Conservation (phyloP, 805 yeast genomes). For the Ogataea paradorogensis region DNA sequence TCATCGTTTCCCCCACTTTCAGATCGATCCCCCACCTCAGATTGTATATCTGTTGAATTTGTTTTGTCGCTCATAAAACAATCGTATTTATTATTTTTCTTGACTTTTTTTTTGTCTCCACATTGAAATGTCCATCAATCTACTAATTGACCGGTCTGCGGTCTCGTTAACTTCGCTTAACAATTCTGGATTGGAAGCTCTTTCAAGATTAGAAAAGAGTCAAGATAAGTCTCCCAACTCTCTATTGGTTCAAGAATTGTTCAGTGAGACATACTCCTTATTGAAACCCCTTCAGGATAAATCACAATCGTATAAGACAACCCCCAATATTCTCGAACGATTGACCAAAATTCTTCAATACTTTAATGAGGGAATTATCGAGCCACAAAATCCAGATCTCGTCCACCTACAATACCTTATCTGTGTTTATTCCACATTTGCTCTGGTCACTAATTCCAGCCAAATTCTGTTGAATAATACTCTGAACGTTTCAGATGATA, state of each 20-base stretch:
- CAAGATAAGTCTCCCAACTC: conserved; percentile 4
- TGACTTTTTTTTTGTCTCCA: neutral
- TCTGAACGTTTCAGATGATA: conserved; percentile 40
- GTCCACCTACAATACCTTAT: conserved; percentile 24
- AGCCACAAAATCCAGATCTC: conserved; percentile 10
- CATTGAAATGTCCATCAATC: conserved; percentile 14
- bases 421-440: conserved; percentile 21
- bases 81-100: neutral
- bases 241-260: conserved; percentile 12
- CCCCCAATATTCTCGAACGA: neutral
- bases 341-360: conserved; percentile 9
- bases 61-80: conserved; percentile 6
- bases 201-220: conserved; percentile 14
- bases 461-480: conserved; percentile 39
- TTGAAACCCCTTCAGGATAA: conserved; percentile 19
- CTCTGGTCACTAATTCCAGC: conserved; percentile 16
- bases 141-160: conserved; percentile 16
- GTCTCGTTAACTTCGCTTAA: conserved; percentile 10
- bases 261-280: conserved; percentile 16
- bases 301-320: conserved; percentile 2
- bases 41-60: neutral
- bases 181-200: conserved; percentile 14
- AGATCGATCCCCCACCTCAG: neutral
- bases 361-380: conserved; percentile 19
- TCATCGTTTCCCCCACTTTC: conserved; percentile 1